Evolutionary conservation across 306 rosid genomes (phyloP).

Genomic region (Vigna angularis): DNA sequence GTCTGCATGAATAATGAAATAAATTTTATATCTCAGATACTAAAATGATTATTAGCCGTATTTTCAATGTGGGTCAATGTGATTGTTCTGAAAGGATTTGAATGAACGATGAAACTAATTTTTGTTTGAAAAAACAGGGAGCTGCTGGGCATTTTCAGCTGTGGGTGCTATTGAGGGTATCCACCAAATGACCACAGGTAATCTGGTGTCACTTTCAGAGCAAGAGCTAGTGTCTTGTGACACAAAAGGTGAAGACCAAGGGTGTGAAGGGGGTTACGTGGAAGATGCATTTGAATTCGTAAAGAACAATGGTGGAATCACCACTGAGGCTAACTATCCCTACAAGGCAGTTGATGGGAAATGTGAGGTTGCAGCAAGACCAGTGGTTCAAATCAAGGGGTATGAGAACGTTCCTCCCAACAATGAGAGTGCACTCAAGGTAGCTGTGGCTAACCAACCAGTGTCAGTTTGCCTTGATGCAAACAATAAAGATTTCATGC

Average conservation of each 20-base stretch:
- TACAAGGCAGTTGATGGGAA: conserved; percentile 34
- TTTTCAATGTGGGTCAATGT: too few relatives aligned
- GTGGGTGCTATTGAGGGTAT: conserved; percentile 33
- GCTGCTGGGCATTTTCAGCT: conserved; percentile 36
- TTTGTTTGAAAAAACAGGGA: conserved; percentile 13
- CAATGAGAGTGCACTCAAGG: conserved; percentile 10
- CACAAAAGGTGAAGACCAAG: conserved; percentile 20
- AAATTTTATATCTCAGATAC: too few relatives aligned
- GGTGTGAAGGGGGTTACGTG: conserved; percentile 30
- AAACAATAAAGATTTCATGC: neutral
- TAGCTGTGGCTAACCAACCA: conserved; percentile 39
- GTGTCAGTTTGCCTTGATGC: conserved; percentile 44
- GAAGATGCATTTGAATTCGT: conserved; percentile 36
- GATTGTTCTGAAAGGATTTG: neutral
- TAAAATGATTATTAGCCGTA: too few relatives aligned
- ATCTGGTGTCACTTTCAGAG: conserved; percentile 34
- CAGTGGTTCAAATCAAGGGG: conserved; percentile 26
- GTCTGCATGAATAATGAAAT: too few relatives aligned
- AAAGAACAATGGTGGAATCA: conserved; percentile 35
- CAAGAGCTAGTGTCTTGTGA: conserved; percentile 36
- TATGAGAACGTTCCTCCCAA: conserved; percentile 35
- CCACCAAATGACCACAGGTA: conserved; percentile 12
- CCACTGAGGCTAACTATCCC: conserved; percentile 26
- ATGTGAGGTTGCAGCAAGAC: neutral
- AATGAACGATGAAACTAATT: neutral